phyloP scores from a whole-genome alignment of 495 filamentous ascomycete species.

The Penicillium nucicola region DNA sequence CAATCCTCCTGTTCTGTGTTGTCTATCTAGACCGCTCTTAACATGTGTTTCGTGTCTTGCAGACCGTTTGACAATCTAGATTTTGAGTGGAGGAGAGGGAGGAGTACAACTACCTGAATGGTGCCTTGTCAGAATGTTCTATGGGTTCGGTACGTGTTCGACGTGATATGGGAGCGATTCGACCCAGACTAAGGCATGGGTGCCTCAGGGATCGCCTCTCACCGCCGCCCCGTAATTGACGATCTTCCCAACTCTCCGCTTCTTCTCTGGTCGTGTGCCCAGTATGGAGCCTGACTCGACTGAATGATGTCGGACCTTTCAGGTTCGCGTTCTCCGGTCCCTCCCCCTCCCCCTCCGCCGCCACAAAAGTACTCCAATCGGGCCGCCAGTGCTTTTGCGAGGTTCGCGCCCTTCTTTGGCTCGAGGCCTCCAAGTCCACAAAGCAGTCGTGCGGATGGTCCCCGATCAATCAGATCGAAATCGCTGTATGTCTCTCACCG shows the following conservation, averaged over 20 bases:
- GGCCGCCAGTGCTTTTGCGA: slow-evolving; percentile 53
- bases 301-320: slow-evolving; percentile 45
- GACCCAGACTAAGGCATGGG: neutral
- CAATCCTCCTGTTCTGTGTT: slow-evolving; percentile 6
- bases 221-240: slow-evolving; percentile 12
- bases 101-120: neutral
- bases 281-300: slow-evolving; percentile 17
- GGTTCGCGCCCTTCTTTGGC: slow-evolving; percentile 55
- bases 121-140: neutral
- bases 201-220: slow-evolving; percentile 6
- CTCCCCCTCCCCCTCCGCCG: slow-evolving; percentile 50
- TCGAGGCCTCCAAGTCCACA: slow-evolving; percentile 55
- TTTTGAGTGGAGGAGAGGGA: neutral
- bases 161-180: too few species aligned
- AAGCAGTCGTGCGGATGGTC: slow-evolving; percentile 32
- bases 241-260: slow-evolving; percentile 11
- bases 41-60: slow-evolving; percentile 2
- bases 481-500: slow-evolving; percentile 36
- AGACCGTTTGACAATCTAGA: neutral
- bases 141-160: too few species aligned
- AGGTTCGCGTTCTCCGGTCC: slow-evolving; percentile 34
- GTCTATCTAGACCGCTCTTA: slow-evolving; percentile 10
- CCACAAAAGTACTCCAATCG: slow-evolving; percentile 49
- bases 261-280: slow-evolving; percentile 28
- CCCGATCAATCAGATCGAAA: slow-evolving; percentile 40